Conservation (phyloP, 192 early-diverging fungal genomes). For the Entomortierella parvispora region DNA sequence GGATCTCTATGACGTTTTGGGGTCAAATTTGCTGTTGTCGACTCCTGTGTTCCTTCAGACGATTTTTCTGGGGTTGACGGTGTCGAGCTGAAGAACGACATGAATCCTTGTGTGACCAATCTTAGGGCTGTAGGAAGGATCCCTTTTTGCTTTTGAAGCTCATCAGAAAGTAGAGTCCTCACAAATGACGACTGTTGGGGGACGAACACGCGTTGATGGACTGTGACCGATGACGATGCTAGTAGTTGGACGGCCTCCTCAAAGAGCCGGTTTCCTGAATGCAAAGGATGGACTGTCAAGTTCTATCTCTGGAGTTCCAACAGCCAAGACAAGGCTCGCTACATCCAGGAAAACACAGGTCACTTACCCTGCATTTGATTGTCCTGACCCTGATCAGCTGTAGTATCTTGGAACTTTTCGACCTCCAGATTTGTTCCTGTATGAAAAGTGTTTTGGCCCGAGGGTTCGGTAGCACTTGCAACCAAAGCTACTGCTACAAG, state of each 20-base stretch:
- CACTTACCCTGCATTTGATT: constrained; percentile 17
- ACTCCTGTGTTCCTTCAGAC: constrained; percentile 2
- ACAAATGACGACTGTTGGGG: constrained; percentile 29
- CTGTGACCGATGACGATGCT: constrained; percentile 8
- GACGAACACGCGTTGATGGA: constrained; percentile 35
- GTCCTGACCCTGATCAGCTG: constrained; percentile 4
- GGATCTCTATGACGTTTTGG: constrained; percentile 27
- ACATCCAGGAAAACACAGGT: background rate
- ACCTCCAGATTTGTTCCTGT: constrained; percentile 4
- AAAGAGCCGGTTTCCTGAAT: constrained; percentile 23
- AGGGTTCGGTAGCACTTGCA: background rate
- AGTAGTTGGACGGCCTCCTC: constrained; percentile 31
- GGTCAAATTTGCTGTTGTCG: background rate
- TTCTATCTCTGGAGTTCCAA: background rate
- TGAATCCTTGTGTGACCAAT: constrained; percentile 41
- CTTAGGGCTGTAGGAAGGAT: constrained; percentile 38
- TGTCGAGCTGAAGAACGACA: constrained; percentile 34
- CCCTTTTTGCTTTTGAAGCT: constrained; percentile 46
- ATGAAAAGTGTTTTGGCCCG: background rate
- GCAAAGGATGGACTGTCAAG: background rate
- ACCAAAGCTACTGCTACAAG: constrained; percentile 14
- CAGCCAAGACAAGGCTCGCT: background rate
- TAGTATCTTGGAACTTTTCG: constrained; percentile 26
- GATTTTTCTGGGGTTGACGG: background rate
- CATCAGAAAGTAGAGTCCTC: constrained; percentile 29